These are phyloP conservation scores for Samsoniella hepiali DNA, from an alignment of 2,329 filamentous ascomycete species.

Conservation along the genomic window DNA sequence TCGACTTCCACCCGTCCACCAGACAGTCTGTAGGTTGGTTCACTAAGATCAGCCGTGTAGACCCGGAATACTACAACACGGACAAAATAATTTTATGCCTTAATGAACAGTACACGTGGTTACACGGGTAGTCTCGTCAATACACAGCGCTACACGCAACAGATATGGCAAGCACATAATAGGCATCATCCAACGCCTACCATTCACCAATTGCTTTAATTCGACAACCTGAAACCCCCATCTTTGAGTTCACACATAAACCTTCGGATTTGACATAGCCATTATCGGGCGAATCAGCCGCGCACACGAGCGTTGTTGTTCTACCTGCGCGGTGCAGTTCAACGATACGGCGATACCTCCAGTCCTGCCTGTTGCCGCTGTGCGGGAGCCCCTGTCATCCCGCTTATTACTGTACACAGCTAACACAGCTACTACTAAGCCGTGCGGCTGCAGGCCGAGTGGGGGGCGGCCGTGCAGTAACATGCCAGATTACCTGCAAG, in stretches of 20 bases:
- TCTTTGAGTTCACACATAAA: not conserved
- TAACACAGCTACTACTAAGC: not conserved
- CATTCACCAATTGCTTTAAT: not conserved
- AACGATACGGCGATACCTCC: not conserved
- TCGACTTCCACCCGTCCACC: no score
- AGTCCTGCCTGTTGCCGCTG: not conserved
- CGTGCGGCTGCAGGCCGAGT: conserved; percentile 3
- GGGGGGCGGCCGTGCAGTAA: conserved; percentile 5
- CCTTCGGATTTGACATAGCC: not conserved
- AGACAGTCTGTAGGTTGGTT: no score
- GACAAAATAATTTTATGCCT: no score
- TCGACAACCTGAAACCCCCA: not conserved
- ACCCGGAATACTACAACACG: no score
- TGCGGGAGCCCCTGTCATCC: not conserved
- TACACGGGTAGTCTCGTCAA: no score
- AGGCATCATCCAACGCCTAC: no score
- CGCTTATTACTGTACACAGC: not conserved
- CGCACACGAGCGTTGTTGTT: not conserved
- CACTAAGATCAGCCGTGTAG: no score
- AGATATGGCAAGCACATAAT: no score
- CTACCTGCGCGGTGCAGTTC: not conserved
- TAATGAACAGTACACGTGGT: no score
- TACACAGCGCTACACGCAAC: no score
- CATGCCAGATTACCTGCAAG: not conserved
- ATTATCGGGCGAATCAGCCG: not conserved